Base-by-base conservation (phyloP, 2,329 filamentous ascomycete species). In the Verruconis gallopava region DNA sequence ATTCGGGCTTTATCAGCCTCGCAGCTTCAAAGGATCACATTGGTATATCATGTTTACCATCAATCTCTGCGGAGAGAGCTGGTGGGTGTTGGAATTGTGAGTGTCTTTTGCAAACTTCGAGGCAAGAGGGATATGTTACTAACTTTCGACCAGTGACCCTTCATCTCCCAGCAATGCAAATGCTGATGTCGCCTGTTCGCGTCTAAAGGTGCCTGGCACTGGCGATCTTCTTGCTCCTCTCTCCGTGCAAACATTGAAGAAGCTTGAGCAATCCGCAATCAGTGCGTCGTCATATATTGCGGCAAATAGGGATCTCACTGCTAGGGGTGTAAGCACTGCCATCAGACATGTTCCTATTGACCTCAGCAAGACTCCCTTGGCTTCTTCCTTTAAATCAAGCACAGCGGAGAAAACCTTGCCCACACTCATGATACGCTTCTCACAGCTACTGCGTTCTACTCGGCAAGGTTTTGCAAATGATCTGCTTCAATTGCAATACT, bases 41-140 rank as follows among this genome's bases (percentile, higher is more conserved):
- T 44, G 42, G 42, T 35, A 22, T 25, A 44, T 44, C 18, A 37
- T 28, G 9, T 34, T 33, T 15, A 45, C 59, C 2, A 50, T 62
- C 15, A 56, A 56, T 40, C 42, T 56, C 2, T 47, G 54, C 13
- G 60, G 60, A 5, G 53, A 57, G 37, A 55, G 51, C 30, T 63
- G 60, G 60, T 62, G 59, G 59, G 50, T 59, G 12, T 44, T 58
- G 9, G 51, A 60, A 43, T 44, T 60, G 38, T 42, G 37, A 19
- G 21, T 39, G n/a, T 40, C 21, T 12, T 35, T 37, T 40, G 15
- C 17, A n/a, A 20, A 18, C 19, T 43, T 5, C 32, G 39, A 17
- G 45, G 43, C 11, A 36, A 43, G 5, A 43, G 40, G 20, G 41
- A 46, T 17, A 49, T 60, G 21, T 40, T 28, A 17, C 42, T 40